Base-by-base conservation (phyloP, 139 green algal species). In the Ettlia oleoabundans region DNA sequence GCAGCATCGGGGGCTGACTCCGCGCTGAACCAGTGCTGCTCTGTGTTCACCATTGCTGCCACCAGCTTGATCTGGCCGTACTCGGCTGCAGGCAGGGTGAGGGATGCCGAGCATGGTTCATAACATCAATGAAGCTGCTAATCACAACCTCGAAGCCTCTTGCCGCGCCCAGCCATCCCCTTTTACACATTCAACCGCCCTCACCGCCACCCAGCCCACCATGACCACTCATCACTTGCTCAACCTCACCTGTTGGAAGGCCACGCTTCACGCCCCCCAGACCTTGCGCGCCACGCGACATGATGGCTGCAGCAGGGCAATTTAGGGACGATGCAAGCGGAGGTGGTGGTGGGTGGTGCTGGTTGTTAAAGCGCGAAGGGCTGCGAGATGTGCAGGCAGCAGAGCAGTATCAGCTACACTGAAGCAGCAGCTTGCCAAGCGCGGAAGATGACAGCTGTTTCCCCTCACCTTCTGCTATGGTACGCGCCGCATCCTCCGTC, bases 51-150 rank as follows among this genome's bases (percentile, higher is more conserved):
- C 65, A 86, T 68, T 4, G 76, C 83, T 4, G 76, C 76, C 76
- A 87, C 83, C 65, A 86, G 64, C 78, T 87, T 87, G 78, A 82
- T 86, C 37, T 86, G 66, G 37, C 67, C 77, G 18, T 86, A 87
- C 38, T 81, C 78, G 5, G 40, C 37, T 47, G 73, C 37, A 72
- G 30, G 33, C 9, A n/a, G 32, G 64, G n/a, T n/a, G 2, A 47
- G 8, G 47, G 13, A 58, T 24, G 47, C 47, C n/a, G n/a, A n/a
- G n/a, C n/a, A n/a, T n/a, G n/a, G n/a, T n/a, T n/a, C n/a, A n/a
- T n/a, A n/a, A n/a, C n/a, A n/a, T n/a, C n/a, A n/a, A n/a, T n/a
- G n/a, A n/a, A n/a, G n/a, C n/a, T n/a, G n/a, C n/a, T n/a, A n/a
- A n/a, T n/a, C n/a, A n/a, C n/a, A n/a, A n/a, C n/a, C n/a, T n/a